Evolutionary conservation across 306 rosid genomes (phyloP).

Genomic region (Rubus idaeus): DNA sequence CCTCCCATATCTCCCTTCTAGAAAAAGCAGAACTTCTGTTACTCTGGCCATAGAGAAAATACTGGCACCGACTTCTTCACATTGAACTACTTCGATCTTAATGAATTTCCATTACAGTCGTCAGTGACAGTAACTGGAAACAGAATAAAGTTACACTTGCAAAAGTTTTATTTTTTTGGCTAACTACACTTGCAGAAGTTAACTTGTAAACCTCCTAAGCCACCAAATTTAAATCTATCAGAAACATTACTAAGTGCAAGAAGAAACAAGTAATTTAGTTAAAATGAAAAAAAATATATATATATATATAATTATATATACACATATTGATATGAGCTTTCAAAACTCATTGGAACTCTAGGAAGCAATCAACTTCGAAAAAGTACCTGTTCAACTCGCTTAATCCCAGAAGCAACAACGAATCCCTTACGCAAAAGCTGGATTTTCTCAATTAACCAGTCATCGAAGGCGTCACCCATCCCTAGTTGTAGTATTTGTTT

Average conservation of each 20-base stretch:
- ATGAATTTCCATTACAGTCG: background rate
- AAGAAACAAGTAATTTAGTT: background rate
- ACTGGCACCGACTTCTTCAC: background rate
- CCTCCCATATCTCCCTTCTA: background rate
- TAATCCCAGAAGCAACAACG: slow-evolving; percentile 82
- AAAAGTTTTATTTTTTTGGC: background rate
- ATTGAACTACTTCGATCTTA: background rate
- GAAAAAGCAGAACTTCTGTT: background rate
- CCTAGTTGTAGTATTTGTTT: slow-evolving; percentile 94
- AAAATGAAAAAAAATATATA: background rate
- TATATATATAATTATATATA: no score
- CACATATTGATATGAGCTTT: background rate
- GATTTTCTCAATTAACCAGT: slow-evolving; percentile 92
- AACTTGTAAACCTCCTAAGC: background rate
- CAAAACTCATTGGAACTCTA: background rate
- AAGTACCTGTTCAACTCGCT: slow-evolving; percentile 77
- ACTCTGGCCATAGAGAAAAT: background rate
- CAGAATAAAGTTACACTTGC: background rate
- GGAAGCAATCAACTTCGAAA: slow-evolving; percentile 14
- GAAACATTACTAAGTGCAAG: background rate
- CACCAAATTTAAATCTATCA: background rate
- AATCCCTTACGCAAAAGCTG: slow-evolving; percentile 88
- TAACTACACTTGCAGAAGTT: background rate
- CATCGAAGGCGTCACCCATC: slow-evolving; percentile 99
- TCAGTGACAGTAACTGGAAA: background rate